phyloP scores from a whole-genome alignment of 257 asterid species.

The Leonotis leonurus region DNA sequence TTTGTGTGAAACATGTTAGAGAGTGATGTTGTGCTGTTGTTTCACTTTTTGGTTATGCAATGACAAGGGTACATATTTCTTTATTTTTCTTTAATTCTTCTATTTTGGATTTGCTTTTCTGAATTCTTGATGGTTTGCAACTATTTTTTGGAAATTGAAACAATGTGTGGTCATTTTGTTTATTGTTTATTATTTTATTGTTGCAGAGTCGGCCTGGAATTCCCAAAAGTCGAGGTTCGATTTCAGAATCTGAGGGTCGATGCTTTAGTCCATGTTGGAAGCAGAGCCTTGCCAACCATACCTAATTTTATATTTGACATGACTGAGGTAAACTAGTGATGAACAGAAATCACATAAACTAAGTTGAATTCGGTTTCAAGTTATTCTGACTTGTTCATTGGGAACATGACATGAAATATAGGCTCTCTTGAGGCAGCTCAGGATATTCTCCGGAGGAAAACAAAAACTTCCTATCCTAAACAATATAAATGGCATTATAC shows the following conservation, averaged over 20 bases:
- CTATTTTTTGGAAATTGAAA: background rate
- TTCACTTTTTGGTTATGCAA: too few species aligned
- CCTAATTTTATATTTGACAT: conserved; percentile 63
- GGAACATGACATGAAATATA: conserved; percentile 15
- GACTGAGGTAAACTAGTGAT: conserved; percentile 47
- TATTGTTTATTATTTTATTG: background rate
- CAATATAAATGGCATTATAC: conserved; percentile 48
- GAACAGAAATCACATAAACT: conserved; percentile 1
- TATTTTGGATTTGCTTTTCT: background rate
- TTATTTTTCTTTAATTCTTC: background rate
- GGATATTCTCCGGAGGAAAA: conserved; percentile 49
- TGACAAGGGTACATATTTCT: background rate
- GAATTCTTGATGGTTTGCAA: background rate
- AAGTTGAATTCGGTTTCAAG: background rate
- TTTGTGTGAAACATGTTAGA: background rate
- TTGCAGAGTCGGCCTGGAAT: conserved; percentile 52
- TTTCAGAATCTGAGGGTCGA: conserved; percentile 57
- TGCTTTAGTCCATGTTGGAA: conserved; percentile 59
- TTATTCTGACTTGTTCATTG: conserved; percentile 17
- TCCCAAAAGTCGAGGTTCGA: conserved; percentile 63
- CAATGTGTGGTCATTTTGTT: background rate
- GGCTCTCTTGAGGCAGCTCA: conserved; percentile 51
- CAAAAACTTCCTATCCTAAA: conserved; percentile 44
- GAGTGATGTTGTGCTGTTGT: conserved; percentile 10
- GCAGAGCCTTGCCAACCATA: conserved; percentile 70